A percentile compares a stretch with the other conserved stretches of the same genome.
Conservation (phyloP, 2,329 filamentous ascomycete species). For the Ceratocystis cubensis region DNA sequence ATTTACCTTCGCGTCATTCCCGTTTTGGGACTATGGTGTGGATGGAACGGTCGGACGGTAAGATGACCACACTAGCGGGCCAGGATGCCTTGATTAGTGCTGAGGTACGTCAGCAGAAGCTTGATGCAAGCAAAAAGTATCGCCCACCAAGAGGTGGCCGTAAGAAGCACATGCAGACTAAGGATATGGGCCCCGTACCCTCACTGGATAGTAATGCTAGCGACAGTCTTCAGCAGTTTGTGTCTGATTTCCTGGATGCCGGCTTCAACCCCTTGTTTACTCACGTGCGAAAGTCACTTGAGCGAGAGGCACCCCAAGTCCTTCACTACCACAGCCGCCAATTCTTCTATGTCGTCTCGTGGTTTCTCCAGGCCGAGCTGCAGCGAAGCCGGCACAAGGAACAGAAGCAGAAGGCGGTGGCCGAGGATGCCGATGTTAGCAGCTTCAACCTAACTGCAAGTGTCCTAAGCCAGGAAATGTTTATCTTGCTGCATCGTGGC, state of each 20-base stretch:
- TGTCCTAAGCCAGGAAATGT: conserved; percentile 89
- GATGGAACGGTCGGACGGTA: conserved; percentile 77
- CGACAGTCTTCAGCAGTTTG: conserved; percentile 66
- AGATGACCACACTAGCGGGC: conserved; percentile 75
- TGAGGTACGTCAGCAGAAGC: conserved; percentile 64
- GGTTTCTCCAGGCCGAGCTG: conserved; percentile 83
- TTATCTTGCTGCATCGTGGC: conserved; percentile 71
- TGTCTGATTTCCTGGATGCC: conserved; percentile 87
- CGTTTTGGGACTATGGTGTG: conserved; percentile 96
- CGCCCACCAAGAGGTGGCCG: conserved; percentile 59
- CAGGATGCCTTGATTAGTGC: conserved; percentile 70
- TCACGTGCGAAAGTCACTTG: conserved; percentile 76
- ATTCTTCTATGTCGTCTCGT: conserved; percentile 83
- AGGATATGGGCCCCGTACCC: conserved; percentile 64
- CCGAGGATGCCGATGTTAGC: conserved; percentile 43
- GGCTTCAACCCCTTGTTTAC: conserved; percentile 87
- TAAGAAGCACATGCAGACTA: conserved; percentile 50
- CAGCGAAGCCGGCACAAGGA: conserved; percentile 50
- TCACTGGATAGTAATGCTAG: conserved; percentile 60
- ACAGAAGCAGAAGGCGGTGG: conserved; percentile 29
- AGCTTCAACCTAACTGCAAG: conserved; percentile 78
- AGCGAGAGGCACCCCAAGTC: conserved; percentile 74
- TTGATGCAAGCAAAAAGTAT: conserved; percentile 85
- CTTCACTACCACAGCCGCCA: conserved; percentile 66
- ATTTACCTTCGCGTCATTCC: conserved; percentile 76